These are phyloP conservation scores for Saccharomyces pastorianus DNA, from an alignment of 1,139 yeast species.

Conservation along the genomic window DNA sequence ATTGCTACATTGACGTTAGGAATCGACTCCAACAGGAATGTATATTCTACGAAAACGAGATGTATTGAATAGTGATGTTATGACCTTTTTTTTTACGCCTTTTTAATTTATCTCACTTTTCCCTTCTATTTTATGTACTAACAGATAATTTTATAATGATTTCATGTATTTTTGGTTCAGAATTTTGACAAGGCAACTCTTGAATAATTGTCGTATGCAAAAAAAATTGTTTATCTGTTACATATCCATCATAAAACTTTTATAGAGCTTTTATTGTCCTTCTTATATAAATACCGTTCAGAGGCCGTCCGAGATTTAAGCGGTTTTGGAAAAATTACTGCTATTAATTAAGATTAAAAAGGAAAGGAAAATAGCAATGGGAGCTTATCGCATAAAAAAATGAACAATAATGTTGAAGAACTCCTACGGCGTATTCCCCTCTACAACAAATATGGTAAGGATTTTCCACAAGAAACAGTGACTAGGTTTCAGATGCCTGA, in stretches of 20 bases:
- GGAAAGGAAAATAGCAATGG: not conserved
- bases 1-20: slow-evolving; percentile 26
- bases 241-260: not conserved
- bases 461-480: slow-evolving; percentile 16
- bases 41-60: slow-evolving; percentile 12
- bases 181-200: not conserved
- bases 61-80: slow-evolving; percentile 10
- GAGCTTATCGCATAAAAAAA: not conserved
- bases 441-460: slow-evolving; percentile 19
- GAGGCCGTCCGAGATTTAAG: not conserved
- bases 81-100: not conserved
- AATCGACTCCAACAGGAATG: slow-evolving; percentile 18
- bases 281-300: not conserved
- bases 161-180: not conserved
- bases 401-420: slow-evolving; percentile 13
- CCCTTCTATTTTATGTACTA: not conserved
- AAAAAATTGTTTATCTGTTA: not conserved
- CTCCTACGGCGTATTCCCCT: slow-evolving; percentile 19
- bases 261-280: not conserved
- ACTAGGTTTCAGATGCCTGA: slow-evolving; percentile 14
- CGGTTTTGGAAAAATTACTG: not conserved
- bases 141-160: not conserved
- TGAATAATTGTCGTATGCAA: not conserved
- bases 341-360: not conserved
- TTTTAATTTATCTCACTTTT: slow-evolving; percentile 1